Conservation (phyloP, 164 flowering plant species). For the Stephania yunnanensis region DNA sequence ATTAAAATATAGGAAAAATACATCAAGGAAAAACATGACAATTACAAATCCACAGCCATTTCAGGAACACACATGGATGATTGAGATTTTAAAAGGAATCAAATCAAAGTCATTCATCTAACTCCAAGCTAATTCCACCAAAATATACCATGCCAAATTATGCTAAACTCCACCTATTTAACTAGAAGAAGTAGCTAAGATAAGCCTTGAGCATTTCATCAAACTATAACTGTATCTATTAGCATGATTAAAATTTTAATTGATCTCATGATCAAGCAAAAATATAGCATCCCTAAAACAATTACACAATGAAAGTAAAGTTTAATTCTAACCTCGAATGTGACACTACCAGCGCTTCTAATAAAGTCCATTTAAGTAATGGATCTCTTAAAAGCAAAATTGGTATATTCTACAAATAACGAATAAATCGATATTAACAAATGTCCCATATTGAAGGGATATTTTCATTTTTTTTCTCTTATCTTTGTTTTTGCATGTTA, state of each 20-base stretch:
- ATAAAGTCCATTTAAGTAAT: slow-evolving; percentile 71
- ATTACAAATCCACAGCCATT: not conserved
- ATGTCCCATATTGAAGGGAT: too few species aligned
- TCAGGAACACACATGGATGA: not conserved
- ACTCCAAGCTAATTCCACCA: not conserved
- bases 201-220: not conserved
- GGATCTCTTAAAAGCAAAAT: too few species aligned
- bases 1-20: too few species aligned
- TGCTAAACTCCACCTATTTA: not conserved
- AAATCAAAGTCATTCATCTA: not conserved
- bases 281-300: not conserved
- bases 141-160: not conserved
- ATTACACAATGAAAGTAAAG: not conserved
- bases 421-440: too few species aligned
- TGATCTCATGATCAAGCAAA: not conserved
- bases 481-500: too few species aligned
- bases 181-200: not conserved
- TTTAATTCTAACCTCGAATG: slow-evolving; percentile 56
- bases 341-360: slow-evolving; percentile 58
- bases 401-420: too few species aligned
- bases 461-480: too few species aligned
- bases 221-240: not conserved
- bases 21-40: too few species aligned
- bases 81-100: not conserved
- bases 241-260: not conserved